Evolutionary conservation across 371 early-diverging fungal genomes (phyloP), one percentile per base, ranked within the genome.

Genomic region (Zopfochytrium polystomum): DNA sequence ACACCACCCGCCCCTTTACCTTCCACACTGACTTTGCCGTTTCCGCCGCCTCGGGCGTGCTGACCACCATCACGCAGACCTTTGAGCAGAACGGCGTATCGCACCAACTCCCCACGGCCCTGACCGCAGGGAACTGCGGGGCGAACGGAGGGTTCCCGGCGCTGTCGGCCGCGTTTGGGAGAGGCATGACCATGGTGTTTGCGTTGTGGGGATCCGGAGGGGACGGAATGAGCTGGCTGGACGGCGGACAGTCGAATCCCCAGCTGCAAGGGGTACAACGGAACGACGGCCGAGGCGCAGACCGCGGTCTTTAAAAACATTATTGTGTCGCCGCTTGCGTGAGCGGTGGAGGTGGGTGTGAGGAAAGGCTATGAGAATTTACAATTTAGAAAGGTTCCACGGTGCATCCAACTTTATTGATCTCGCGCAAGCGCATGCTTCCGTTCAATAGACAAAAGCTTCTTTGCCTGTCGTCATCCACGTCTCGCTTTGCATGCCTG

Each of bases 381-480:
- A n/a, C n/a, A n/a, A n/a, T n/a, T n/a, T n/a, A n/a, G n/a, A n/a
- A n/a, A n/a, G n/a, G n/a, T n/a, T n/a, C n/a, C n/a, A n/a, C n/a
- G n/a, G n/a, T n/a, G n/a, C n/a, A n/a, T n/a, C n/a, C n/a, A n/a
- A n/a, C n/a, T n/a, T n/a, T n/a, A n/a, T n/a, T n/a, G n/a, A n/a
- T n/a, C n/a, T n/a, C n/a, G n/a, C n/a, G n/a, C n/a, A 2, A 60
- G 33, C 6, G 70, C 70, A 38, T 67, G 67, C 34, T 58, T 59
- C 49, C 70, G 58, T 48, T 73, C 74, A 33, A 59, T 60, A 1
- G 62, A 51, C 13, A 77, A 65, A 20, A 72, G 62, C n/a, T 11
- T 71, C 63, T 55, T 68, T 71, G 20, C 71, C 77, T 7, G 71
- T 67, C 23, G 27, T 27, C 1, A 69, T 60, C 77, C 77, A 77